A percentile compares a stretch with the other conserved stretches of the same genome.
These are phyloP conservation scores for Aegilops bicornis DNA, from an alignment of 176 grass and related monocot genomes.

Conservation along the genomic window DNA sequence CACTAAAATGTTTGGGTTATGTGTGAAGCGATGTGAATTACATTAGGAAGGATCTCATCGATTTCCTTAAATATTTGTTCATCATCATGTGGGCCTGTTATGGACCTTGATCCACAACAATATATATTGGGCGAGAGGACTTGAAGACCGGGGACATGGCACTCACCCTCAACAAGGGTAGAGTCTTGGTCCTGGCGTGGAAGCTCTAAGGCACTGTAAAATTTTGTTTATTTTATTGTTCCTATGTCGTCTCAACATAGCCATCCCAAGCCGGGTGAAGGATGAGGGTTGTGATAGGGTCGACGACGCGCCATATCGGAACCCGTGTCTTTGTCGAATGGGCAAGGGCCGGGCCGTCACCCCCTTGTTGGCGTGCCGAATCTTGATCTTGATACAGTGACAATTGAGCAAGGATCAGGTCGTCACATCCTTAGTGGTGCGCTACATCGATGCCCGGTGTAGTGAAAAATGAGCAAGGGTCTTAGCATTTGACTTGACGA, in stretches of 20 bases:
- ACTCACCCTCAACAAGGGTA: not conserved
- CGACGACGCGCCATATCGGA: no score
- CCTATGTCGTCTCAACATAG: not conserved
- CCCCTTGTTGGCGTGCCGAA: no score
- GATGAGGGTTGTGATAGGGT: no score
- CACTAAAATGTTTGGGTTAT: not conserved
- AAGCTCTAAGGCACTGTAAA: not conserved
- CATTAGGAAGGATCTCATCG: not conserved
- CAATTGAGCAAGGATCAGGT: no score
- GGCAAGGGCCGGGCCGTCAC: no score
- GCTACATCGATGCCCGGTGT: no score
- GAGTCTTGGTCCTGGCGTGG: not conserved
- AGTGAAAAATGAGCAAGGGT: no score
- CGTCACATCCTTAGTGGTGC: no score
- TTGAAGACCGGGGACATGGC: not conserved
- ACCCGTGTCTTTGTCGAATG: no score
- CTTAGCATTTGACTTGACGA: no score
- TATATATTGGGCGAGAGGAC: not conserved
- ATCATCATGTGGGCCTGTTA: not conserved
- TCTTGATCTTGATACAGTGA: no score
- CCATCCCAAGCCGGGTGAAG: no score
- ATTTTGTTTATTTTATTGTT: not conserved
- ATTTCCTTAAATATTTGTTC: conserved; percentile 9
- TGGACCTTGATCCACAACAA: not conserved
- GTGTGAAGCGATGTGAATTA: not conserved